Base-by-base conservation (phyloP, 495 filamentous ascomycete genomes). In the Hypoxylon subgilvum region DNA sequence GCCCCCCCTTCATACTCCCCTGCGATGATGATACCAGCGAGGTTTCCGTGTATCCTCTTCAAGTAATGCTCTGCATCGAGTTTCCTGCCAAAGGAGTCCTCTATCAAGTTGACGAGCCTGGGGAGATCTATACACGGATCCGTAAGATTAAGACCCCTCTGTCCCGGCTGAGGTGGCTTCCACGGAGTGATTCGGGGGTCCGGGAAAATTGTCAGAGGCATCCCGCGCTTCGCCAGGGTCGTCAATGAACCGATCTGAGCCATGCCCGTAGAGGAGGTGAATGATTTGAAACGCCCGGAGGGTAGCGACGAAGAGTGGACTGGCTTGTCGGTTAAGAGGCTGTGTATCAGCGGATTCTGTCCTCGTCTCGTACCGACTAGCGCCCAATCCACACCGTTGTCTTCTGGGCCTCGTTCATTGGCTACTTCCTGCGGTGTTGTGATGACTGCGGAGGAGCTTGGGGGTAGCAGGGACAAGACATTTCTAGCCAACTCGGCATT, bases 1-100 rank as follows among this genome's bases (percentile, higher is more conserved):
- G 94, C 94, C 1, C 90, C 94, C 43, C 94, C 94, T 77, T 97
- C 94, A 68, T 99, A 99, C 57, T 96, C 89, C 2, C 94, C 94
- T 0, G 94, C 95, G 48, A 99, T 86, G 47, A 99, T 96, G 46
- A 97, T 72, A 2, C 92, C 95, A 3, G 94, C 94, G 0, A 96
- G 79, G 10, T 86, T 86, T 22, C 84, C 81, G 19, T 88, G 80
- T 32, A 96, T 84, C 25, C 94, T 86, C 13, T 77, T 69, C 0
- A 97, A 78, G 65, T 97, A 99, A 67, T 92, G 83, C 14, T 86
- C 72, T 0, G 90, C 82, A 67, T 99, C 88, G 6, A 99, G 84
- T 66, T 86, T 88, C 45, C 92, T 84, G 57, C 85, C 82, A 69
- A 99, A 99, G 0, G 91, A 96, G 70, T 97, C 92, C 66, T 99